Evolutionary conservation across 306 rosid species (phyloP).

Genomic region (Prunus persica): Prunus_persica_NCBIv2 NC_034011.1:13909001-13909500

Average conservation of each 20-base stretch:
- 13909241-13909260: background rate
- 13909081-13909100: background rate
- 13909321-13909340: no score
- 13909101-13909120: no score
- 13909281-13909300: background rate
- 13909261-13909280: background rate
- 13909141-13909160: no score
- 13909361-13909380: no score
- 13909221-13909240: background rate
- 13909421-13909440: background rate
- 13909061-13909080: background rate
- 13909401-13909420: background rate
- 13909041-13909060: background rate
- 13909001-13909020: background rate
- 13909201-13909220: no score
- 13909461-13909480: background rate
- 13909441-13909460: background rate
- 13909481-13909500: background rate
- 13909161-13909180: background rate
- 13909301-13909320: no score
- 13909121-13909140: no score
- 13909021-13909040: background rate
- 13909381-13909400: background rate
- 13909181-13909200: background rate
- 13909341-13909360: no score